phyloP scores from a whole-genome alignment of 2,329 filamentous ascomycete species.

The Epichloe aotearoae region DNA sequence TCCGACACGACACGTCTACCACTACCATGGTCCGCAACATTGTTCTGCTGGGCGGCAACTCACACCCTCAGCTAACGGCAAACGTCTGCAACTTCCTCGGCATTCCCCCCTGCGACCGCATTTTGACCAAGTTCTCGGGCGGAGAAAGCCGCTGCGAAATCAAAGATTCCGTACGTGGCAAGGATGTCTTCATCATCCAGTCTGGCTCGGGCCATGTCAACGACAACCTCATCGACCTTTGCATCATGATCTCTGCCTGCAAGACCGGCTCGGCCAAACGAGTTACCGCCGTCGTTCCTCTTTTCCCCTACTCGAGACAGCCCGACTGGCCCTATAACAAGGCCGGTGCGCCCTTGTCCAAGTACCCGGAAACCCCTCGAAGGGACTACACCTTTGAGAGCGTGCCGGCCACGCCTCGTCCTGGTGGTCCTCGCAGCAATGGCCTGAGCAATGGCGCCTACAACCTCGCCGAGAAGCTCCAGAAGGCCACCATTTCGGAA shows the following conservation, averaged over 20 bases:
- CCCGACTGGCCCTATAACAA: conserved; percentile 97
- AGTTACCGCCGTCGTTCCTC: conserved; percentile 84
- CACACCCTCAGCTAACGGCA: conserved; percentile 77
- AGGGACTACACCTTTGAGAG: conserved; percentile 81
- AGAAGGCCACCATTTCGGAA: conserved; percentile 46
- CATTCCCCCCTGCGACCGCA: conserved; percentile 70
- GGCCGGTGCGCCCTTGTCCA: conserved; percentile 73
- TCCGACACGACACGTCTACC: not conserved
- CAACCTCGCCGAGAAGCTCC: conserved; percentile 56
- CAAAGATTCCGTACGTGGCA: conserved; percentile 88
- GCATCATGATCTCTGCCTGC: conserved; percentile 98
- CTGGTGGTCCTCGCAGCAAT: conserved; percentile 52
- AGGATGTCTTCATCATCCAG: conserved; percentile 98
- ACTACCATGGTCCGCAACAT: conserved; percentile 82
- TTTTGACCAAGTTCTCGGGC: conserved; percentile 84
- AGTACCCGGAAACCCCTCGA: conserved; percentile 39
- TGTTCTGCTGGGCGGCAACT: conserved; percentile 83
- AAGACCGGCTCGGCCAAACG: conserved; percentile 84
- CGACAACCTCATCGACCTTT: conserved; percentile 89
- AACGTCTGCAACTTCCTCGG: conserved; percentile 81
- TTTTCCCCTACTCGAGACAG: conserved; percentile 95
- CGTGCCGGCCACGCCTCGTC: conserved; percentile 72
- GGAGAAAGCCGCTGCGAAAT: conserved; percentile 95
- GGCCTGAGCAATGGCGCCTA: conserved; percentile 55
- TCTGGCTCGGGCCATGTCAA: conserved; percentile 88